Base-by-base conservation (phyloP, 148 eudicot species). In the Salicornia ramosissima region DNA sequence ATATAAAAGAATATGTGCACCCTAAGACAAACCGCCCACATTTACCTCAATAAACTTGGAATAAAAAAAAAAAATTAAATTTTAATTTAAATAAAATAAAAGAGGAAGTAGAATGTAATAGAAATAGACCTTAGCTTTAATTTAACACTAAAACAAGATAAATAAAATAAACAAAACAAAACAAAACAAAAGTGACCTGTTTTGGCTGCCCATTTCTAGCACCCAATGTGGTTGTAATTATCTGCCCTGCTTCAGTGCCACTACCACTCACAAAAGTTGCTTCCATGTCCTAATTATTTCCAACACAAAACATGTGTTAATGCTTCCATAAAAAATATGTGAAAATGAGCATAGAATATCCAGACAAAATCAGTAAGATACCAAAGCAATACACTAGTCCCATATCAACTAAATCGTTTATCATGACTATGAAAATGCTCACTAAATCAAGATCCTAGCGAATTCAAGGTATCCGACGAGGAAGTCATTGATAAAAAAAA, bases 181-280 rank as follows among this genome's bases (percentile, higher is more conserved):
- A 3, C 19, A 6, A 47, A 56, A 61, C 52, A 31, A 8, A 65
- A 46, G 16, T 71, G 65, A 86, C 98, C 96, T 93, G 86, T 69
- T 93, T 93, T 28, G 84, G 86, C 72, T 81, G 80, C 56, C 96
- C 98, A 65, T 85, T 88, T 57, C 56, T 83, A 67, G 95, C 95
- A 64, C 87, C 85, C 57, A 86, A 40, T 18, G 87, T 83, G 22
- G 92, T 90, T 30, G 87, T 79, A 64, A 90, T 86, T 73, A 93
- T 80, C 71, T 93, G 96, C 55, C 98, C 98, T 65, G 88, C 71
- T 81, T 93, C 96, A 55, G 95, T 85, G 58, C 91, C 98, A 72
- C 83, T 86, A 19, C 90, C 98, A 77, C 82, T 83, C 43, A 88
- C 80, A 77, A 82, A 71, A 75, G 87, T 73, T 8, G 87, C 79